These are phyloP conservation scores for Colletotrichum magnum DNA, from an alignment of 2,329 filamentous ascomycete genomes.

Conservation along the genomic window DNA sequence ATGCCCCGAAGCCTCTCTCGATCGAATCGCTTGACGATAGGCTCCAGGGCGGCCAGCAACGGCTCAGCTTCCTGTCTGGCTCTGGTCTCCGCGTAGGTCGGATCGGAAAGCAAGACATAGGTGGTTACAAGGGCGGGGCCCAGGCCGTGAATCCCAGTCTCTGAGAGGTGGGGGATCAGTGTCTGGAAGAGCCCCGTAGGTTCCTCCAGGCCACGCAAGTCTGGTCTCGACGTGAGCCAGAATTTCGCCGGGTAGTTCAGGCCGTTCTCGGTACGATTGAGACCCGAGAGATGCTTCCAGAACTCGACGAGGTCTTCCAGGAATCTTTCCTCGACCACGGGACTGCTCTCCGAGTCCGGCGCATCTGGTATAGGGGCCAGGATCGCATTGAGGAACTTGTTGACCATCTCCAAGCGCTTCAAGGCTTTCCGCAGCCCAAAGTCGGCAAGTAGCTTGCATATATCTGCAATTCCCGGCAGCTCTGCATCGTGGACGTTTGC, in stretches of 20 bases:
- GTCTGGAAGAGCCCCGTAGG: constrained; percentile 20
- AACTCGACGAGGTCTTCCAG: constrained; percentile 50
- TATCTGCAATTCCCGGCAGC: constrained; percentile 24
- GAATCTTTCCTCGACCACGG: constrained; percentile 15
- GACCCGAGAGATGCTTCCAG: constrained; percentile 55
- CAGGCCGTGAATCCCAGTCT: constrained; percentile 10
- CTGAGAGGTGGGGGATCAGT: constrained; percentile 8
- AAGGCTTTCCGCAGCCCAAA: background rate
- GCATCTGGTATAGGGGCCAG: background rate
- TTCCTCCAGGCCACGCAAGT: constrained; percentile 43
- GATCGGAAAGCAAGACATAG: constrained; percentile 36
- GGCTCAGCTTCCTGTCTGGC: constrained; percentile 16
- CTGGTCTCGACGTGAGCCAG: constrained; percentile 48
- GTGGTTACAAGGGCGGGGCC: constrained; percentile 37
- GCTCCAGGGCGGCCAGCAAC: constrained; percentile 24
- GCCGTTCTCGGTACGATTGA: constrained; percentile 46
- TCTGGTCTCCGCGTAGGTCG: background rate
- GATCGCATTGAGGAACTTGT: constrained; percentile 24
- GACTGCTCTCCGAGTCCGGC: background rate
- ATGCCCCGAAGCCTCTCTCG: constrained; percentile 14
- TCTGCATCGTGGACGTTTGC: background rate
- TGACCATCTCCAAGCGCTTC: constrained; percentile 28
- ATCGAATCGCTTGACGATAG: constrained; percentile 37
- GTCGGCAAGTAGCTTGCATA: constrained; percentile 36
- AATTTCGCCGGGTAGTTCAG: constrained; percentile 43